phyloP scores from a whole-genome alignment of 352 stramenopile genomes.

The Globisporangium cystogenes region DNA sequence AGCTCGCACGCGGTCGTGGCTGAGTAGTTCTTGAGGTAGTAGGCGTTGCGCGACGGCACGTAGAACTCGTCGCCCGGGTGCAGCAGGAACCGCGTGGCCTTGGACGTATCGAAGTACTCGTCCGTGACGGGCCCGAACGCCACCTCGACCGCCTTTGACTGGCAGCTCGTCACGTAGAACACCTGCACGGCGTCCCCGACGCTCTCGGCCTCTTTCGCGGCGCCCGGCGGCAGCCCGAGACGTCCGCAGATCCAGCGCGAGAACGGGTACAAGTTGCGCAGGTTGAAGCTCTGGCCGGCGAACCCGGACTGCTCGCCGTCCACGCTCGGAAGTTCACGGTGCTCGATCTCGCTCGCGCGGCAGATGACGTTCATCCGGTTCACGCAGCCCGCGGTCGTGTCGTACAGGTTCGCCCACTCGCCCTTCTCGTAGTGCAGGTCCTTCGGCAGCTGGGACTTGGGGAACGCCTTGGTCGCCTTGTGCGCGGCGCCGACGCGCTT shows the following conservation, averaged over 20 bases:
- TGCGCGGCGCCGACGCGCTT: slow-evolving; percentile 17
- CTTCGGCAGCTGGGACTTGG: slow-evolving; percentile 40
- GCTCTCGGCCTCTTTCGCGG: slow-evolving; percentile 94
- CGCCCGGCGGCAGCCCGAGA: slow-evolving; percentile 87
- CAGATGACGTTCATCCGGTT: slow-evolving; percentile 84
- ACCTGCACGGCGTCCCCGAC: slow-evolving; percentile 92
- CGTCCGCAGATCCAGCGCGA: slow-evolving; percentile 89
- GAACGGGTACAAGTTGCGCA: slow-evolving; percentile 58
- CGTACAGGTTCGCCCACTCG: slow-evolving; percentile 74
- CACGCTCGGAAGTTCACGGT: slow-evolving; percentile 60
- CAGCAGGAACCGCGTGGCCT: slow-evolving; percentile 92
- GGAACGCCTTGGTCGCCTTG: slow-evolving; percentile 33
- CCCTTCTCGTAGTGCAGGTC: slow-evolving; percentile 44
- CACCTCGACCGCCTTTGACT: slow-evolving; percentile 78
- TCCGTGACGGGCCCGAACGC: slow-evolving; percentile 59
- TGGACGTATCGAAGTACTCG: slow-evolving; percentile 85
- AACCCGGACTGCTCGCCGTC: slow-evolving; percentile 47
- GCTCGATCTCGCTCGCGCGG: slow-evolving; percentile 61
- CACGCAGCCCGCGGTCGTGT: slow-evolving; percentile 40
- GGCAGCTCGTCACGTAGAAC: slow-evolving; percentile 91
- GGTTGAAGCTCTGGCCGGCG: slow-evolving; percentile 87
- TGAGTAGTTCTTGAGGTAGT: slow-evolving; percentile 96
- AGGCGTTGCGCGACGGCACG: slow-evolving; percentile 94
- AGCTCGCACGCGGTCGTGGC: slow-evolving; percentile 78
- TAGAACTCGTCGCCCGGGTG: slow-evolving; percentile 95